These are phyloP conservation scores for Corymbia citriodora DNA, from an alignment of 441 rosid genomes.

Conservation along the genomic window DNA sequence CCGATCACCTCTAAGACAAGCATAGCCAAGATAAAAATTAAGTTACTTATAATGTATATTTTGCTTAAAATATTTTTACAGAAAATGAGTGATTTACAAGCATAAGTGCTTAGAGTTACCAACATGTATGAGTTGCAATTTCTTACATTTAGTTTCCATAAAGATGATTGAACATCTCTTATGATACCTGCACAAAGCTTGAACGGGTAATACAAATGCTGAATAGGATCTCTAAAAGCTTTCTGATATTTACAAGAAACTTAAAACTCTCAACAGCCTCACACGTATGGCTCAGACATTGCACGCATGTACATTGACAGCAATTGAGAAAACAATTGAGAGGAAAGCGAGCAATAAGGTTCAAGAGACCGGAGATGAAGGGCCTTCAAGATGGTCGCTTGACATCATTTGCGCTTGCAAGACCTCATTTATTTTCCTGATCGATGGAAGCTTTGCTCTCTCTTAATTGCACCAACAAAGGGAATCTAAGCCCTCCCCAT, in stretches of 20 bases:
- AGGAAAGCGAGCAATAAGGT: neutral
- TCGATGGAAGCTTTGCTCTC: neutral
- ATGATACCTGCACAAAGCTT: accelerated
- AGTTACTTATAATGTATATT: neutral
- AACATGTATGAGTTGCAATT: too few species aligned
- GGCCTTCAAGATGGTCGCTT: neutral
- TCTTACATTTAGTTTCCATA: too few species aligned
- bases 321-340: neutral
- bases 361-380: accelerated
- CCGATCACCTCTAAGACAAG: too few species aligned
- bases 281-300: neutral
- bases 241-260: accelerated
- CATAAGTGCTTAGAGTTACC: too few species aligned
- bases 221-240: too few species aligned
- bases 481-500: neutral
- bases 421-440: neutral
- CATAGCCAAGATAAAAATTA: too few species aligned
- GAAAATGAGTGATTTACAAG: too few species aligned
- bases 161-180: too few species aligned
- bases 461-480: neutral
- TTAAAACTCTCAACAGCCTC: accelerated
- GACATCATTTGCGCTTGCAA: neutral
- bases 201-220: accelerated
- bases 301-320: neutral
- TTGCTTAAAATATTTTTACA: neutral